Evolutionary conservation across 495 filamentous ascomycete species (phyloP).

Genomic region (Parathielavia appendiculata): DNA sequence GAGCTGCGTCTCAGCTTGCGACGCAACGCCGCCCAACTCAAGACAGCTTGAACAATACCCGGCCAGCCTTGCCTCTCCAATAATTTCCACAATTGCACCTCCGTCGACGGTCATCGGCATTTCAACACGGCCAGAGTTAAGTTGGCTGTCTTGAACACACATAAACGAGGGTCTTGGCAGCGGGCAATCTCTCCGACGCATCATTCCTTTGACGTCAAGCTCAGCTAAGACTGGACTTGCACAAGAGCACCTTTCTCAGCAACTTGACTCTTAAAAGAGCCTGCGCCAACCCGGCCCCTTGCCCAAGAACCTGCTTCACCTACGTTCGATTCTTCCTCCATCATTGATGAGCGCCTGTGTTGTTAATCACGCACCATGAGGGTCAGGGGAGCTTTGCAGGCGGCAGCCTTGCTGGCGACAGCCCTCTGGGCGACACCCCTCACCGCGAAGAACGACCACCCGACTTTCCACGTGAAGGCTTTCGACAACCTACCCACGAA

Average conservation of each 20-base stretch:
- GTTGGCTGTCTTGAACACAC: neutral
- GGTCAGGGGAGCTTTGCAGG: constrained; percentile 41
- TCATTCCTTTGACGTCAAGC: neutral
- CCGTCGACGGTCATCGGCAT: neutral
- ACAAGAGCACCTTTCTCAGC: neutral
- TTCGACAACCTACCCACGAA: constrained; percentile 58
- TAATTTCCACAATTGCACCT: neutral
- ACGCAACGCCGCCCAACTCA: constrained; percentile 7
- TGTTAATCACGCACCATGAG: constrained; percentile 37
- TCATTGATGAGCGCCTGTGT: constrained; percentile 28
- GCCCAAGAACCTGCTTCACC: neutral
- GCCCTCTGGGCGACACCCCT: constrained; percentile 38
- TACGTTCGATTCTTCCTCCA: neutral
- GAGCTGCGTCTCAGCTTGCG: constrained; percentile 27
- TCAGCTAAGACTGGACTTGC: neutral
- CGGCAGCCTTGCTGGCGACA: constrained; percentile 39
- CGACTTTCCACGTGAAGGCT: constrained; percentile 43
- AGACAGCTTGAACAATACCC: constrained; percentile 15
- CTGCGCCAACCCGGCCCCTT: neutral
- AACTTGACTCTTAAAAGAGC: neutral
- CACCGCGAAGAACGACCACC: constrained; percentile 45
- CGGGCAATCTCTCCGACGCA: neutral
- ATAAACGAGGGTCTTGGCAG: neutral
- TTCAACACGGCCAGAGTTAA: neutral
- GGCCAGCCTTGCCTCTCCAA: neutral